Base-by-base conservation (phyloP, 2,329 filamentous ascomycete genomes). In the Trichoderma atrobrunneum region DNA sequence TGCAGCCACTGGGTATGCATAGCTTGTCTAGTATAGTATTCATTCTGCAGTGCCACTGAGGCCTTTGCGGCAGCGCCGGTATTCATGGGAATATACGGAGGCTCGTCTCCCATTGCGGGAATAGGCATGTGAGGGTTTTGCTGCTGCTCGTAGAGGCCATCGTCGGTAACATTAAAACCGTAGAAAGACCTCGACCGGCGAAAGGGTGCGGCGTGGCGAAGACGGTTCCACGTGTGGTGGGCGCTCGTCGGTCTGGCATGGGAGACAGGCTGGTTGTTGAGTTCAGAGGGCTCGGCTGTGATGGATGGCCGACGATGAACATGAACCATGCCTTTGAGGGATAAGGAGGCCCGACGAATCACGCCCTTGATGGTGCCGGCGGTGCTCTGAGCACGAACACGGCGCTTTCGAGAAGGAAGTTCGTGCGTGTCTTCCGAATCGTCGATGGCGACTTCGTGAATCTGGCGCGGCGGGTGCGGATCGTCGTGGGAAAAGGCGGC, bases 61-160 rank as follows among this genome's bases (percentile, higher is more conserved):
- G 89, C 87, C 72, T 90, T 88, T 34, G 89, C 89, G 2, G 88
- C 88, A n/a, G 85, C 87, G 43, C 89, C 89, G 0, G 85, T 87
- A 70, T 89, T 86, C 12, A 82, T 82, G 4, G 89, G 89, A 32
- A 91, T 90, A 72, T 90, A 81, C 0, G 89, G 89, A 5, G 89
- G 89, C 71, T 87, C 87, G 36, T 82, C 82, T 34, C 85, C 84
- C 71, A 84, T 80, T 4, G 86, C 87, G 3, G 87, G 87, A 5
- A 87, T 78, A 0, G 85, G 84, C n/a, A 80, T 71, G 21, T 78
- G 74, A 10, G 76, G 73, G 32, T 78, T 76, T 79, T 76, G 32
- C 78, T 77, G 79, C 16, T 76, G 43, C 78, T 76, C 16, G 79
- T 76, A 30, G 79, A 77, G 74, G 73, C 73, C 75, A 2, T 79